These are phyloP conservation scores for Russula virescens DNA, from an alignment of 768 basidiomycete genomes.

Conservation along the genomic window DNA sequence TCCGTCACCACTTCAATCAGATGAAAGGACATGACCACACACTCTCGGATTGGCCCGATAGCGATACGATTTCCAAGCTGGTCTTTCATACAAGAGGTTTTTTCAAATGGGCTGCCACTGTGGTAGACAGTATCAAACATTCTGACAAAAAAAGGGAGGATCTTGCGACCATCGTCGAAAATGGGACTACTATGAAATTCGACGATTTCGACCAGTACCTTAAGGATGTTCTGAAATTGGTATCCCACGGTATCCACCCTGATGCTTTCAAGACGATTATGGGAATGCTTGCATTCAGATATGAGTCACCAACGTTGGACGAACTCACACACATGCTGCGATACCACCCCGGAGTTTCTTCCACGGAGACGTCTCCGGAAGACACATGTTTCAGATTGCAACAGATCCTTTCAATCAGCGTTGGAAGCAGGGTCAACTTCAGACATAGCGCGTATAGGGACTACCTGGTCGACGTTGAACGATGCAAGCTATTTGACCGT, in stretches of 20 bases:
- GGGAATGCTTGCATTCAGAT: constrained; percentile 12
- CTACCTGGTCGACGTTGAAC: constrained; percentile 18
- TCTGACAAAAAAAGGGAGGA: not conserved
- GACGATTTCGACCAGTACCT: constrained; percentile 9
- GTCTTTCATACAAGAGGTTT: constrained; percentile 1
- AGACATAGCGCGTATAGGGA: constrained; percentile 17
- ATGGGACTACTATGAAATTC: constrained; percentile 7
- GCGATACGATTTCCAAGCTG: constrained; percentile 4
- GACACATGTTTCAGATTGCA: constrained; percentile 9
- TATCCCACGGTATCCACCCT: too few species aligned
- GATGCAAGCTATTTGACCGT: not conserved
- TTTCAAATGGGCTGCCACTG: constrained; percentile 18
- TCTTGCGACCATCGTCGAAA: constrained; percentile 1
- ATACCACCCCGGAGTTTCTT: too few species aligned
- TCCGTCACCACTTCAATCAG: constrained; percentile 9
- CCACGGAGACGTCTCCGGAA: too few species aligned
- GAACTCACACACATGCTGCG: too few species aligned
- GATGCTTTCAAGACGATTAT: constrained; percentile 8
- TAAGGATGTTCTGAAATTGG: not conserved
- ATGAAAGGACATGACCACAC: constrained; percentile 10
- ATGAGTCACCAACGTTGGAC: too few species aligned
- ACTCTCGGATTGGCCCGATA: constrained; percentile 7
- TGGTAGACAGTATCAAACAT: constrained; percentile 7
- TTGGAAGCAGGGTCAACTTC: constrained; percentile 1
- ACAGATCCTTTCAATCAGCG: constrained; percentile 9